These are phyloP conservation scores for Pilatotrama ljubarskyi DNA, from an alignment of 768 basidiomycete genomes.

Conservation along the genomic window DNA sequence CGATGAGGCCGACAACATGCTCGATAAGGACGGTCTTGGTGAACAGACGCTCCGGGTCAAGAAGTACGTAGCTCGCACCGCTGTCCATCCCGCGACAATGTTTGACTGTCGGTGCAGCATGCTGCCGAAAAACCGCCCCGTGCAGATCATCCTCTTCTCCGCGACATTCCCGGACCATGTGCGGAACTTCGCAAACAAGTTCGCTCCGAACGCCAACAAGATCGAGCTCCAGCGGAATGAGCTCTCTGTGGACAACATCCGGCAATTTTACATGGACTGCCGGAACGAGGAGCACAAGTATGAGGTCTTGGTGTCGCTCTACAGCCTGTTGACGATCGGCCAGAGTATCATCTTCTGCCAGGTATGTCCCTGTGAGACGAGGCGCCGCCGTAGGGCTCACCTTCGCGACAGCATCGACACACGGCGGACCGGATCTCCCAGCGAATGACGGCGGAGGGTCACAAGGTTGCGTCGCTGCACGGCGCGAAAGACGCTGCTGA, in stretches of 20 bases:
- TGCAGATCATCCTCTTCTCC: slow-evolving; percentile 95
- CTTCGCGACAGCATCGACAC: slow-evolving; percentile 65
- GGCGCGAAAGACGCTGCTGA: slow-evolving; percentile 90
- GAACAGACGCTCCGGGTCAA: slow-evolving; percentile 94
- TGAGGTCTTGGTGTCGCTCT: slow-evolving; percentile 89
- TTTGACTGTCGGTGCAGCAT: slow-evolving; percentile 40
- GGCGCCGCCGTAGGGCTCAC: not conserved
- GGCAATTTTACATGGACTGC: slow-evolving; percentile 98
- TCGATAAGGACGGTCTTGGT: slow-evolving; percentile 90
- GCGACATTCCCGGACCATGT: slow-evolving; percentile 97
- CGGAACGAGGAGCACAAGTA: slow-evolving; percentile 90
- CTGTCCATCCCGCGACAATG: not conserved
- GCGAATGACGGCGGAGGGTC: slow-evolving; percentile 90
- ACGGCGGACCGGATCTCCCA: slow-evolving; percentile 91
- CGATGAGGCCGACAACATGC: slow-evolving; percentile 99
- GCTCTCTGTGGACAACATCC: slow-evolving; percentile 89
- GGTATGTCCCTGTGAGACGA: slow-evolving; percentile 44
- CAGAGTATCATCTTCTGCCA: slow-evolving; percentile 99
- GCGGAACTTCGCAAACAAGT: slow-evolving; percentile 86
- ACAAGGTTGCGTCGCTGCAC: slow-evolving; percentile 94
- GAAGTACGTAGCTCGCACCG: slow-evolving; percentile 57
- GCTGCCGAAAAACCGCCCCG: slow-evolving; percentile 50
- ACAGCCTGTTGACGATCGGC: slow-evolving; percentile 89
- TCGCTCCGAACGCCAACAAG: slow-evolving; percentile 94
- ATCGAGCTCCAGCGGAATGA: slow-evolving; percentile 95